A percentile compares a stretch with the other conserved stretches of the same genome.
These are phyloP conservation scores for Solanum lycopersicoides DNA, from an alignment of 257 asterid genomes.

Conservation along the genomic window DNA sequence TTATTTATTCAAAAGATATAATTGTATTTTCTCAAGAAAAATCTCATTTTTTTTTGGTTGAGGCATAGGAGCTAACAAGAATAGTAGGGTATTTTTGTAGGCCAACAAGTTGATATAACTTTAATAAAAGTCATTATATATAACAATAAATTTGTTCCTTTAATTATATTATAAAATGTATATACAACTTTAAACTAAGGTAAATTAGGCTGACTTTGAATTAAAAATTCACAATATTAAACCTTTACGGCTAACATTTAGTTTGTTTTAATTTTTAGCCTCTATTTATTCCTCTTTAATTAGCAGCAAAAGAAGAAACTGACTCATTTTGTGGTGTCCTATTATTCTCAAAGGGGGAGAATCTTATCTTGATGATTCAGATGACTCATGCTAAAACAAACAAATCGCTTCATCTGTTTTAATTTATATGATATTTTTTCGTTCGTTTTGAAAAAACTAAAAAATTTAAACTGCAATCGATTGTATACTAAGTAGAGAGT, in stretches of 20 bases:
- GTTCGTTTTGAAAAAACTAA: rapidly evolving
- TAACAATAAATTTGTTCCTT: neutral
- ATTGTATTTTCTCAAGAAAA: neutral
- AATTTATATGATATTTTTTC: neutral
- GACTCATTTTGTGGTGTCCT: neutral
- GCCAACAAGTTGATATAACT: neutral
- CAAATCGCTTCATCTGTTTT: rapidly evolving
- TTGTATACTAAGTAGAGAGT: neutral
- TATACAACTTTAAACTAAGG: neutral
- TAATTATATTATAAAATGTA: neutral
- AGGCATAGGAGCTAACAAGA: neutral
- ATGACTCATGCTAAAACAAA: neutral
- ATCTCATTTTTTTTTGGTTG: neutral
- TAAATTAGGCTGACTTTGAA: neutral
- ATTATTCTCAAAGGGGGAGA: no score
- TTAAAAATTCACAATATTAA: neutral
- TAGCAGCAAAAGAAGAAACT: neutral
- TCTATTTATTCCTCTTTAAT: neutral
- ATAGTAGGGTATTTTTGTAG: neutral
- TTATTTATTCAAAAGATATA: neutral
- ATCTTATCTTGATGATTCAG: neutral
- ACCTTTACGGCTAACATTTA: neutral
- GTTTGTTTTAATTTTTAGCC: neutral
- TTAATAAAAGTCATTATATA: neutral
- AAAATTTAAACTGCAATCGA: neutral